Evolutionary conservation across 164 flowering plant genomes (phyloP).

Genomic region (Chimonanthus praecox): DNA sequence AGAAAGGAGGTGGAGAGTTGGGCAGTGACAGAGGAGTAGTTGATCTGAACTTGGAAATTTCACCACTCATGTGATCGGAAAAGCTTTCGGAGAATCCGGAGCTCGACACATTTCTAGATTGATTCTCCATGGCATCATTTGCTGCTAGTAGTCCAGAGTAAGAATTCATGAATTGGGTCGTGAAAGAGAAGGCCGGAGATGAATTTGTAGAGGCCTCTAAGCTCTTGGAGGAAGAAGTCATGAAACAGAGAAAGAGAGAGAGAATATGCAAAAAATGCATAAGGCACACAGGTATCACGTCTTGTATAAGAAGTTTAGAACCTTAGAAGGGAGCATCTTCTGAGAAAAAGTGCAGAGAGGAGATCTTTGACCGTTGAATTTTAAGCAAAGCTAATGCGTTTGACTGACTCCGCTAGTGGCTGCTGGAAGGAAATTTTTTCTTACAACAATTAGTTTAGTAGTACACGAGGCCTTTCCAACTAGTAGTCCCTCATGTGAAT

Average conservation of each 20-base stretch:
- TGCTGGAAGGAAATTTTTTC: constrained; percentile 2
- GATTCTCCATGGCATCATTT: constrained; percentile 13
- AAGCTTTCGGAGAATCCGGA: constrained; percentile 18
- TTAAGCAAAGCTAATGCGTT: constrained; percentile 39
- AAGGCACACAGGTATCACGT: background rate
- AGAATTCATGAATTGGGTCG: constrained; percentile 28
- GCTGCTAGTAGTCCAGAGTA: constrained; percentile 28
- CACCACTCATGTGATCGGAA: constrained; percentile 19
- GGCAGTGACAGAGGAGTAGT: constrained; percentile 48
- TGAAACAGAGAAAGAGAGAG: constrained; percentile 14
- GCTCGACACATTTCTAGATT: background rate
- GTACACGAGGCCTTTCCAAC: background rate
- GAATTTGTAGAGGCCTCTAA: constrained; percentile 31
- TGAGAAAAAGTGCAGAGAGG: constrained; percentile 7
- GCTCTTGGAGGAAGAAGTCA: constrained; percentile 37
- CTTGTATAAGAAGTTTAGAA: background rate
- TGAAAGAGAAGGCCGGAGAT: constrained; percentile 26
- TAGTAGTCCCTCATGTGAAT: background rate
- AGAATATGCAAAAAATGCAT: background rate
- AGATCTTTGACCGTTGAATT: constrained; percentile 13
- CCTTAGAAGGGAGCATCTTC: constrained; percentile 13
- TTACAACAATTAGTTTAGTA: too few species aligned
- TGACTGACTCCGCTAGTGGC: constrained; percentile 21
- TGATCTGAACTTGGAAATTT: constrained; percentile 54
- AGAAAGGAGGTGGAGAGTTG: constrained; percentile 55